Conservation (phyloP, 495 filamentous ascomycete genomes). For the Wilcoxina mikolae region DNA sequence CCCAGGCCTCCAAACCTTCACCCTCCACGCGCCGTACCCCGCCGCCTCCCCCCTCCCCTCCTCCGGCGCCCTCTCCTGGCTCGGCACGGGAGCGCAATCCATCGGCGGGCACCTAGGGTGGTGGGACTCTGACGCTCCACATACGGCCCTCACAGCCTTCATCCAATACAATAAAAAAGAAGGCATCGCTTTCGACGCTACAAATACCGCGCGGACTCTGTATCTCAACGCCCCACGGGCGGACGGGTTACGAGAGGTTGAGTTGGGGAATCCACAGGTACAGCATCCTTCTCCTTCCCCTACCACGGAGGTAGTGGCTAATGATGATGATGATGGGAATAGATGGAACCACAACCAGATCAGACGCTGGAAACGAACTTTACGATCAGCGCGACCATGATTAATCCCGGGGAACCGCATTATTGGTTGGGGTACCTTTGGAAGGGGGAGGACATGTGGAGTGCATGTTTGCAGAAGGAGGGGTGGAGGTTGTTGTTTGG, state of each 20-base stretch:
- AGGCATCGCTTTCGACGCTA: slow-evolving; percentile 17
- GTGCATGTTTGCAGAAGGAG: neutral
- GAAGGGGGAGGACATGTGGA: neutral
- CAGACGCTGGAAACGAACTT: neutral
- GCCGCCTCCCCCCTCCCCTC: neutral
- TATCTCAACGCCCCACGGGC: neutral
- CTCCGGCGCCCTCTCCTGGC: neutral
- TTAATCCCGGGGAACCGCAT: neutral
- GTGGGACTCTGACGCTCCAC: neutral
- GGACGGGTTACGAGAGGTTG: neutral
- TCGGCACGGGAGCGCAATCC: neutral
- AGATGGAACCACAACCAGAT: neutral
- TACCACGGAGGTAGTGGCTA: neutral
- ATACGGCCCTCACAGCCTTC: slow-evolving; percentile 3
- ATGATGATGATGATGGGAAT: neutral
- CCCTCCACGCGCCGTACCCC: neutral
- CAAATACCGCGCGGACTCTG: neutral
- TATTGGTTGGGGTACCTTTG: neutral
- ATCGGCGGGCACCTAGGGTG: slow-evolving; percentile 12
- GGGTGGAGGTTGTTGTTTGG: neutral
- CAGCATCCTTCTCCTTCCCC: neutral
- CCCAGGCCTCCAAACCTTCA: neutral
- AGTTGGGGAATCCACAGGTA: neutral
- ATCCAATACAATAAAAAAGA: slow-evolving; percentile 13
- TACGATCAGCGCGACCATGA: neutral